Evolutionary conservation across 2,329 filamentous ascomycete genomes (phyloP), one percentile per base, ranked within the genome.

Genomic region (Exophiala oligosperma): DNA sequence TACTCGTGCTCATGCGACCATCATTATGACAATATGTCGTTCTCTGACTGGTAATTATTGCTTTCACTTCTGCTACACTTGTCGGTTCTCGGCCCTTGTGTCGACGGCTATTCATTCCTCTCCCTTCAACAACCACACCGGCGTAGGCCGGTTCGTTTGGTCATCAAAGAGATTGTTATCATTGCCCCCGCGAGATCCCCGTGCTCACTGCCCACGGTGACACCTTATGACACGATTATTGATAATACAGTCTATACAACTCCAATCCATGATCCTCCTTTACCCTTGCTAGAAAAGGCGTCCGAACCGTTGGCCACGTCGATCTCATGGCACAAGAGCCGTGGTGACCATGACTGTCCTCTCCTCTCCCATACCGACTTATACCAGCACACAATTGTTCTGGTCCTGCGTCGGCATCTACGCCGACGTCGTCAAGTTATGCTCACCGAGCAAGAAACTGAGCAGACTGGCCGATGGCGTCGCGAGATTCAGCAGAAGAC

Each of bases 291-390:
- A 35, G 9, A 8, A 35, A 35, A 35, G 8, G 32, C 2, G 32
- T 35, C 2, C 32, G 32, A 35, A 11, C 32, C 32, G 32, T 9
- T 61, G 58, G 51, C 55, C 81, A 61, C 81, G 81, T 35, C 32
- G 7, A 2, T 35, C 32, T 35, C 43, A 29, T 17, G n/a, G 80
- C 79, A 81, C 81, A 80, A 79, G 75, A 63, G 68, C 68, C 78
- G 77, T 78, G 82, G 70, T 84, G 84, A 68, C 88, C 84, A 67
- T 84, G 84, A 68, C 88, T 84, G 67, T 88, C 83, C 62, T 83
- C 82, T 55, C 87, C 82, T 68, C 82, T 80, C 60, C 89, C 85
- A 32, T 58, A 28, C 53, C 57, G 43, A 35, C 49, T 14, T 51
- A 51, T 8, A 26, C 46, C 26, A 29, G 46, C 43, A 54, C 54